phyloP scores from a whole-genome alignment of 352 stramenopile genomes.

The Aphanomyces astaci region DNA sequence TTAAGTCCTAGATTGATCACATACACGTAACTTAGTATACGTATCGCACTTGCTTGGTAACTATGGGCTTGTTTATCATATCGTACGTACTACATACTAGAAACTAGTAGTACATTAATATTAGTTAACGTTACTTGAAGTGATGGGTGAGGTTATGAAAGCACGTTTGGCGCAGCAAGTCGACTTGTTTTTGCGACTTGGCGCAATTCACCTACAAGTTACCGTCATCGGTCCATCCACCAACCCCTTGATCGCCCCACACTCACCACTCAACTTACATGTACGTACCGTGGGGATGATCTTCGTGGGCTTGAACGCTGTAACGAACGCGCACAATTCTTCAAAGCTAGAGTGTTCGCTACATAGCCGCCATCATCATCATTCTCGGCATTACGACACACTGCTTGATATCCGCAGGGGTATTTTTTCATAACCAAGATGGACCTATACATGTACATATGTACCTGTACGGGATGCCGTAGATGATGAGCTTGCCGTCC shows the following conservation, averaged over 20 bases:
- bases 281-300: conserved; percentile 91
- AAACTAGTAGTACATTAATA: too few species aligned
- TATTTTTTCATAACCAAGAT: too few species aligned
- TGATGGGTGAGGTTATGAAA: conserved; percentile 24
- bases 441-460: too few species aligned
- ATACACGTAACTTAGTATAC: too few species aligned
- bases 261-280: too few species aligned
- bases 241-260: not conserved
- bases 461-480: conserved; percentile 90
- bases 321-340: conserved; percentile 90
- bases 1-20: too few species aligned
- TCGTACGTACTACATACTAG: too few species aligned
- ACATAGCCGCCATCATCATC: too few species aligned
- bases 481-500: conserved; percentile 81
- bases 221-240: not conserved
- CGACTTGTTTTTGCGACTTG: conserved; percentile 62
- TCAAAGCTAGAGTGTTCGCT: conserved; percentile 93
- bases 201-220: conserved; percentile 58
- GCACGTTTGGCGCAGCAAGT: conserved; percentile 41
- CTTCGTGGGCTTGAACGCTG: conserved; percentile 67
- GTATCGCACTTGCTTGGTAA: too few species aligned
- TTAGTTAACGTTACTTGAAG: conserved; percentile 20
- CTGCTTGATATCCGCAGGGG: too few species aligned
- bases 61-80: too few species aligned
- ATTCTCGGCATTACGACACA: too few species aligned